Base-by-base conservation (phyloP, 805 yeast genomes). In the Candida corydali region DNA sequence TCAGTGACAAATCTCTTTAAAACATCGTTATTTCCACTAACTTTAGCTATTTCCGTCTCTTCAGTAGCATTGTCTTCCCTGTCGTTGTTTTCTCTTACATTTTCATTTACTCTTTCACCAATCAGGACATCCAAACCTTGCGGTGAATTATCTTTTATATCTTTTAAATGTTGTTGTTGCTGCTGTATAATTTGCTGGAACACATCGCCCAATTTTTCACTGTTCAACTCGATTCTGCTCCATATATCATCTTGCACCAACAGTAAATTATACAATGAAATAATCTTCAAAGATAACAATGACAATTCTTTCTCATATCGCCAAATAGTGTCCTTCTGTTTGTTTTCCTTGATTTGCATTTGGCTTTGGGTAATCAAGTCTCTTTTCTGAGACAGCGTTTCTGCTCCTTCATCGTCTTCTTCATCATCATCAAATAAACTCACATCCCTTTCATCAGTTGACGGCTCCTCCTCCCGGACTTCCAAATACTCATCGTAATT, bases 261-360 rank as follows among this genome's bases (percentile, higher is more conserved):
- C 0, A 59, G 63, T 7, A 61, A 40, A 14, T 61, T 57, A 10
- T 53, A 38, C 26, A 75, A 53, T 5, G 58, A 51, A 12, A 61
- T 45, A 27, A 75, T 37, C 41, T 72, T 72, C 18, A 68, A 52
- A 0, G 69, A 53, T 36, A 49, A 65, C 12, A 69, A 63, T 42
- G 74, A 65, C 14, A 75, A 48, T 8, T 56, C 63, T 36, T 58
- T 61, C 39, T 72, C 77, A 7, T 54, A 47, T 8, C 41, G 48
- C 77, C 71, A 70, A 12, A 38, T 41, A 20, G 29, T 38, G 14
- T 38, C 32, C 26, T 41, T 44, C 11, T 17, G n/a, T 16, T 37
- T 26, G 29, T 29, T 18, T 14, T 26, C 12, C 11, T 28, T 17
- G 9, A 9, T n/a, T 8, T 16, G 11, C 8, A 8, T 12, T 16